Percentiles rank a stretch among this genome's conserved stretches.
phyloP scores from a whole-genome alignment of 2,329 filamentous ascomycete genomes.

The Herpomyces periplanetae region DNA sequence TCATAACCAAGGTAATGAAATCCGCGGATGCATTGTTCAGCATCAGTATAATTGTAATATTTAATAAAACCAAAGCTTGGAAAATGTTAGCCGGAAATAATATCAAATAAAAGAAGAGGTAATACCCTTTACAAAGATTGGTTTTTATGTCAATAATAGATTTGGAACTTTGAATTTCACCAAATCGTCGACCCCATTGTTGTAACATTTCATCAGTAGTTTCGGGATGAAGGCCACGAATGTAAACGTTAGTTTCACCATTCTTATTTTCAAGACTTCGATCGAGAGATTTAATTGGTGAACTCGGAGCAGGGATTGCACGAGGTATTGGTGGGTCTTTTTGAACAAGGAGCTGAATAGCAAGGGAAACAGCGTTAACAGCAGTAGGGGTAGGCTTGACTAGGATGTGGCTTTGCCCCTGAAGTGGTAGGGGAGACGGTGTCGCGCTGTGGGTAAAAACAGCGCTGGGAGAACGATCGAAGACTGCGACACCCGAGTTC shows the following conservation, averaged over 20 bases:
- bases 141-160: conserved; percentile 86
- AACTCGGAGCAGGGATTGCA: conserved; percentile 57
- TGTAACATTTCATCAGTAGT: conserved; percentile 68
- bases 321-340: conserved; percentile 47
- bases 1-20: conserved; percentile 86
- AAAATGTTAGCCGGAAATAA: conserved; percentile 5
- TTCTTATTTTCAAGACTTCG: conserved; percentile 79
- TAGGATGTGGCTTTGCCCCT: conserved; percentile 10
- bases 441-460: conserved; percentile 12
- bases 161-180: conserved; percentile 79
- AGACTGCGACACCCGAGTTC: conserved; percentile 10
- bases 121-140: conserved; percentile 75
- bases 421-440: too few species aligned
- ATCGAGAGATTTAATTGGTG: conserved; percentile 55
- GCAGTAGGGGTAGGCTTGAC: conserved; percentile 8
- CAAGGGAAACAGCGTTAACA: conserved; percentile 9
- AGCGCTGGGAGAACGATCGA: conserved; percentile 12
- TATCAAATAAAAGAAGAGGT: conserved; percentile 4
- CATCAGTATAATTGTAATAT: conserved; percentile 50
- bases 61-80: conserved; percentile 82
- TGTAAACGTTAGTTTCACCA: conserved; percentile 91
- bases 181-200: conserved; percentile 49
- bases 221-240: conserved; percentile 70
- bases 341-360: conserved; percentile 11
- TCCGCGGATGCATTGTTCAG: conserved; percentile 76